Evolutionary conservation across 306 rosid genomes (phyloP).

Genomic region (Rosa multiflora): DNA sequence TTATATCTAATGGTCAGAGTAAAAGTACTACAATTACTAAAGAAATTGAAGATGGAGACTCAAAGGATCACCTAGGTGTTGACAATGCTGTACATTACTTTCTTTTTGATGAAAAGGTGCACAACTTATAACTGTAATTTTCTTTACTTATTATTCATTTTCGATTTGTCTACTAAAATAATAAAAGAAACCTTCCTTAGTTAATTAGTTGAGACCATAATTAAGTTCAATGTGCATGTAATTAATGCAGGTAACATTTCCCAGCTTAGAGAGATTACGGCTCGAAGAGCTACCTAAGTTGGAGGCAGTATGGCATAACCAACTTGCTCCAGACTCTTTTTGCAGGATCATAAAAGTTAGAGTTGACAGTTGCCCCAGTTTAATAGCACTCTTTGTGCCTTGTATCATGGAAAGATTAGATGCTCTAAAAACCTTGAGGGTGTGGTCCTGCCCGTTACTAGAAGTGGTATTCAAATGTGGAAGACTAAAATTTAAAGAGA

Average conservation of each 20-base stretch:
- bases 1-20: too few relatives aligned
- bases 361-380: background rate
- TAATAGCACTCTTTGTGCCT: background rate
- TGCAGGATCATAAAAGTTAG: background rate
- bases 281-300: accelerated
- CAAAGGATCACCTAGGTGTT: too few relatives aligned
- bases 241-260: background rate
- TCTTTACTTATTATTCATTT: background rate
- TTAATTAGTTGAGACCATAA: too few relatives aligned
- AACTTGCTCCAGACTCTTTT: background rate
- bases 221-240: background rate
- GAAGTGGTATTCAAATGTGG: background rate
- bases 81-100: too few relatives aligned
- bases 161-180: background rate
- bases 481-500: too few relatives aligned
- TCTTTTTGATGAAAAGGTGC: background rate
- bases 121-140: background rate
- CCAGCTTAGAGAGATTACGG: background rate
- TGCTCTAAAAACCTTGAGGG: background rate
- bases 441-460: background rate
- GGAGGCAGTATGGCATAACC: background rate
- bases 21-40: too few relatives aligned
- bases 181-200: too few relatives aligned
- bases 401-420: background rate
- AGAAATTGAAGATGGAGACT: too few relatives aligned